Conservation (phyloP, 768 basidiomycete genomes). For the Auricularia auricula-judae region DNA sequence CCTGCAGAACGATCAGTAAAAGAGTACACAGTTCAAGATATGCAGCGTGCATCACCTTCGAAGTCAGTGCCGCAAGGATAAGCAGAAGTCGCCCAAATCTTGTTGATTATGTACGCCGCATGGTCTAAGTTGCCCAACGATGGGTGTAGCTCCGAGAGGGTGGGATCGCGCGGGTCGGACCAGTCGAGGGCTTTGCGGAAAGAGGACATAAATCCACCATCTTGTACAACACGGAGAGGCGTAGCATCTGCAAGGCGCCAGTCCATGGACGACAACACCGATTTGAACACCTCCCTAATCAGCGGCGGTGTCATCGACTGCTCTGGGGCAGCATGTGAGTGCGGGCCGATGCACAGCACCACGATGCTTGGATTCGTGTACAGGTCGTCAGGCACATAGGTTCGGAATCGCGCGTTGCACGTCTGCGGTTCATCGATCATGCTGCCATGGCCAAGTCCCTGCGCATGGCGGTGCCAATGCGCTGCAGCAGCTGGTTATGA, state of each 20-base stretch:
- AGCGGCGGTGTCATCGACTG: conserved; percentile 6
- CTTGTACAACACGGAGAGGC: conserved; percentile 15
- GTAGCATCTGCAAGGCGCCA: conserved; percentile 22
- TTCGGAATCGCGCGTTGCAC: too few relatives aligned
- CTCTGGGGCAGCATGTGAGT: conserved; percentile 2
- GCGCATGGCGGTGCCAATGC: too few relatives aligned
- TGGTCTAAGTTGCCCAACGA: conserved; percentile 16
- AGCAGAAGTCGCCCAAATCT: conserved; percentile 5
- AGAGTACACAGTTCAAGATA: not conserved
- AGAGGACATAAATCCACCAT: conserved; percentile 14
- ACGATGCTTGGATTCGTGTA: too few relatives aligned
- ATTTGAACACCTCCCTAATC: conserved; percentile 7
- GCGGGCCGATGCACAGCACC: conserved; percentile 8
- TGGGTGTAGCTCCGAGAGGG: conserved; percentile 10
- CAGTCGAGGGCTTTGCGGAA: conserved; percentile 12
- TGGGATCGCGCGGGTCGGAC: conserved; percentile 5
- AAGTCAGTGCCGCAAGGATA: conserved; percentile 17
- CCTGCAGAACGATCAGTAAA: conserved; percentile 1
- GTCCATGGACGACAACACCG: conserved; percentile 10
- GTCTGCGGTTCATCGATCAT: too few relatives aligned
- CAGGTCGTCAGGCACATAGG: too few relatives aligned
- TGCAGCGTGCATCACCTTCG: conserved; percentile 10
- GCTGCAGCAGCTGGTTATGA: too few relatives aligned
- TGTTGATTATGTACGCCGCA: conserved; percentile 13
- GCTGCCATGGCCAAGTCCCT: too few relatives aligned